Evolutionary conservation across 164 flowering plant species (phyloP).

Genomic region (Protea cynaroides): DNA sequence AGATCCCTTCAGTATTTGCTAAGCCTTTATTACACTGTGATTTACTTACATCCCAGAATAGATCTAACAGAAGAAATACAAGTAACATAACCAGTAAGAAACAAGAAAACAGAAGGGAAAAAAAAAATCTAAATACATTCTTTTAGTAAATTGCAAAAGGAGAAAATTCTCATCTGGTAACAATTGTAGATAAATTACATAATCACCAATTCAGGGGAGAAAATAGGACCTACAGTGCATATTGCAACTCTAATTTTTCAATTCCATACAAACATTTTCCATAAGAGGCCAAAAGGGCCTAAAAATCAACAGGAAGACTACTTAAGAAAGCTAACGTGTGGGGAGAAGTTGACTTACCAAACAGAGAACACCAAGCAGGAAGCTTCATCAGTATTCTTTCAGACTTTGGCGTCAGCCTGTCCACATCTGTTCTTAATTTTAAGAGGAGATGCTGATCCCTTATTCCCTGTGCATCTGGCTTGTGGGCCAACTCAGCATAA

Average conservation of each 20-base stretch:
- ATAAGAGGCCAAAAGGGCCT: conserved; percentile 8
- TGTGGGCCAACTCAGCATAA: conserved; percentile 13
- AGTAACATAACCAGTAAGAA: too few species aligned
- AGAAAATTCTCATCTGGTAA: background rate
- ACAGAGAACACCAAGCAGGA: conserved; percentile 82
- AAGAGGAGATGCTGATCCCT: conserved; percentile 27
- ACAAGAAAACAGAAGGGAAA: too few species aligned
- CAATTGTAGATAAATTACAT: background rate
- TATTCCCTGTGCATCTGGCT: background rate
- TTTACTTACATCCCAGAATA: background rate
- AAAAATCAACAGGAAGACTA: conserved; percentile 54
- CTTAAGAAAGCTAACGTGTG: conserved; percentile 58
- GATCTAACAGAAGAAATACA: too few species aligned
- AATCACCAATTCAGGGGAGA: background rate
- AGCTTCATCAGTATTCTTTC: conserved; percentile 57
- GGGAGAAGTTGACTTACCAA: conserved; percentile 92
- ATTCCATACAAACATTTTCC: background rate
- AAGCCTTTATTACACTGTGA: background rate
- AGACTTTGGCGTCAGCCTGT: conserved; percentile 61
- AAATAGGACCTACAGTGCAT: background rate
- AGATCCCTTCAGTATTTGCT: background rate
- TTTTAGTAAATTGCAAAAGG: background rate
- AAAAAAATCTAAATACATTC: background rate
- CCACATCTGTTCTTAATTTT: conserved; percentile 76
- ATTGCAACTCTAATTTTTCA: background rate